Base-by-base conservation (phyloP, 176 grass and related monocot genomes). In the Carex pumila region DNA sequence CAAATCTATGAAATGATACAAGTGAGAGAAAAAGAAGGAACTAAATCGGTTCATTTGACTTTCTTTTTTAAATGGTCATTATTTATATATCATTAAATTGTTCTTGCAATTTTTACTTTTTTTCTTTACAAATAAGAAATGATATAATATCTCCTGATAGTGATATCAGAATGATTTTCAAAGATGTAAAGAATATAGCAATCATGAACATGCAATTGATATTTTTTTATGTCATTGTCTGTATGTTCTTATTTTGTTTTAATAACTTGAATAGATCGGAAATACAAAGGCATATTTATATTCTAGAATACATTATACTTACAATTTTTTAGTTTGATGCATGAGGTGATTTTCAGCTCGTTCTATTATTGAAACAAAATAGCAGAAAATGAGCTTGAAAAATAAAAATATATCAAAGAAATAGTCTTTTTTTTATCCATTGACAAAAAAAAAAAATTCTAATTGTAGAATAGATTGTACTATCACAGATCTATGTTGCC, bases 1-100 rank as follows among this genome's bases (percentile, higher is more conserved):
- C 80, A 83, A 77, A 77, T 77, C 49, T 77, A 54, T 77, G 73
- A 77, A 77, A 56, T 77, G 6, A 56, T 77, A 5, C 50, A 14
- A 55, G 49, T 76, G 47, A 49, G 49, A 55, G 49, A 76, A 76
- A 54, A 30, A 54, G 41, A 3, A 2, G 22, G 41, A 52, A 11
- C 41, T 37, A 34, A 37, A 39, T 67, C 0, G 4, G 47, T 50
- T 50, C 9, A 50, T 50, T 50, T 50, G 9, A 50, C 47, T 50
- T 50, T 50, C 11, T 3, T 50, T 50, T 50, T 14, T 43, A 10
- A 15, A 37, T 4, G 15, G 34, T 37, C 5, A 41, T 70, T 70
- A 70, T 43, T 18, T 43, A 17, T 5, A 18, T 3, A 43, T 70
- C 2, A 73, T 73, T 19, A 22, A 25, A 12, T 25, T 50, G 47